A percentile compares a stretch with the other conserved stretches of the same genome.
Evolutionary conservation across 441 rosid genomes (phyloP).

Genomic region (Geranium incanum): DNA sequence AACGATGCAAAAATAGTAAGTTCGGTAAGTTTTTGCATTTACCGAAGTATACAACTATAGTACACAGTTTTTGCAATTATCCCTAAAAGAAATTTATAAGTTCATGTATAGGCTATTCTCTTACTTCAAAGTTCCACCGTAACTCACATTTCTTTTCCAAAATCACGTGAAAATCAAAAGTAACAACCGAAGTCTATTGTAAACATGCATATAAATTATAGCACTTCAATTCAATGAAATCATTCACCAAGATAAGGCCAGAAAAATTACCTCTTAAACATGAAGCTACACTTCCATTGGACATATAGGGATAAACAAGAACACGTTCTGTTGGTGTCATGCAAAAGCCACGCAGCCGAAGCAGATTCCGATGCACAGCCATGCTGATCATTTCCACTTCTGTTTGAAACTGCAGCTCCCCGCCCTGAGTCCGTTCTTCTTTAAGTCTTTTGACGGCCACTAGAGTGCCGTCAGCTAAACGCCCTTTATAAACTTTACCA

Average conservation of each 20-base stretch:
- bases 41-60: too few species aligned
- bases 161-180: not conserved
- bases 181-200: not conserved
- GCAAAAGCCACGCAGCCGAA: constrained; percentile 19
- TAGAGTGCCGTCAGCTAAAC: constrained; percentile 14
- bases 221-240: not conserved
- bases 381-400: constrained; percentile 19
- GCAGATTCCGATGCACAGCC: constrained; percentile 19
- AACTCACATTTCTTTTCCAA: not conserved
- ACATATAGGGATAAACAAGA: constrained; percentile 18
- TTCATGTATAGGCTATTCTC: too few species aligned
- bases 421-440: constrained; percentile 18
- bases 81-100: too few species aligned
- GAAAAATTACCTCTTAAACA: constrained; percentile 14
- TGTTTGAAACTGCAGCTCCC: constrained; percentile 17
- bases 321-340: constrained; percentile 18
- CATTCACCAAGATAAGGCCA: too few species aligned
- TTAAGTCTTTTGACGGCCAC: constrained; percentile 19
- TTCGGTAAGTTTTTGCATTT: too few species aligned
- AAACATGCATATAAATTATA: not conserved
- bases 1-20: too few species aligned
- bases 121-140: too few species aligned
- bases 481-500: constrained; percentile 16
- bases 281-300: constrained; percentile 21
- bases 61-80: too few species aligned